Conservation (phyloP, 2,329 filamentous ascomycete genomes). For the Phaeophleospora eucalypticola region DNA sequence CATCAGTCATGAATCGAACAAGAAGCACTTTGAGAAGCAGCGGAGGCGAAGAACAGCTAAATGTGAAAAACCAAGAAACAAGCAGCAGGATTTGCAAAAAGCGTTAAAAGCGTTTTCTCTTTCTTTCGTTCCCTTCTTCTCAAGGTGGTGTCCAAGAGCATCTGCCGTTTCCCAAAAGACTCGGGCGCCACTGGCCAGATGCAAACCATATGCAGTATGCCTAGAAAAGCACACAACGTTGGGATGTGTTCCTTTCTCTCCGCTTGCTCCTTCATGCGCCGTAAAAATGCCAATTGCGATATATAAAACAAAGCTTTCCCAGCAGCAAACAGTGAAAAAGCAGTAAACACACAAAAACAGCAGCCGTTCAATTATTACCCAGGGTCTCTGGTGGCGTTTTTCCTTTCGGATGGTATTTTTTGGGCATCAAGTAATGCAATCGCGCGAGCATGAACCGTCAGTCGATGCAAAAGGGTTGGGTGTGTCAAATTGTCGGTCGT, state of each 20-base stretch:
- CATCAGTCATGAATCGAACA: slow-evolving; percentile 1
- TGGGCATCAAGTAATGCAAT: slow-evolving; percentile 3
- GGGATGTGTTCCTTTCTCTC: too few relatives aligned
- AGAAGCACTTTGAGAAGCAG: neutral
- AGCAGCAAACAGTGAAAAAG: neutral
- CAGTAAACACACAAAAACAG: slow-evolving; percentile 1
- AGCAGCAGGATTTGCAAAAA: too few relatives aligned
- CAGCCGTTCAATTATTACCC: slow-evolving; percentile 6
- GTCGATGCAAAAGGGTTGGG: slow-evolving; percentile 7
- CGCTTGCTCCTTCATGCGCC: neutral
- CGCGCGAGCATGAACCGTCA: slow-evolving; percentile 1
- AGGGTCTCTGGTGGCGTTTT: neutral
- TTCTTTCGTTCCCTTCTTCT: too few relatives aligned
- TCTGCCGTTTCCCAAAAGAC: slow-evolving; percentile 3
- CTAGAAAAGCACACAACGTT: neutral
- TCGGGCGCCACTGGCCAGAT: neutral
- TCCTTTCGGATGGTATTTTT: neutral
- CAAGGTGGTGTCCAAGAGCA: slow-evolving; percentile 2
- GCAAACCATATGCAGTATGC: neutral
- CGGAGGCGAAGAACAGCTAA: neutral
- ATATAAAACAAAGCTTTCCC: neutral
- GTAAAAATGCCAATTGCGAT: slow-evolving; percentile 3
- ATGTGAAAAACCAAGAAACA: too few relatives aligned
- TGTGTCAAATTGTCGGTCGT: neutral
- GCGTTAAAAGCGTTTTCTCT: too few relatives aligned